Conservation (phyloP, 1,284 basidiomycete genomes). For the Schizopora paradoxa region DNA sequence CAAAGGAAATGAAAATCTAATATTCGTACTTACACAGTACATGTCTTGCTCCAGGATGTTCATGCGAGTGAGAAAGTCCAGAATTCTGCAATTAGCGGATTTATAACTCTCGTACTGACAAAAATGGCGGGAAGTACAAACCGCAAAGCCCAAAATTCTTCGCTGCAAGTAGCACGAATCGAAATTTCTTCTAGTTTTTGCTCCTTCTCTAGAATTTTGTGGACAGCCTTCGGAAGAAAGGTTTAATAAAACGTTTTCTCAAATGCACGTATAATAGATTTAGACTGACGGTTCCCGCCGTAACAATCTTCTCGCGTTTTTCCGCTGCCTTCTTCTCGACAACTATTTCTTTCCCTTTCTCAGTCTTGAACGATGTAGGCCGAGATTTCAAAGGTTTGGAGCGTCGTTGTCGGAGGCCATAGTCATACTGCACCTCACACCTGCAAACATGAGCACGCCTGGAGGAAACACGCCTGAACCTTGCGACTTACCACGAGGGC, state of each 20-base stretch:
- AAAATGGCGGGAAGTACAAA: slow-evolving; percentile 26
- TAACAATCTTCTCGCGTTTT: slow-evolving; percentile 53
- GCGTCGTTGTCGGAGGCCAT: slow-evolving; percentile 58
- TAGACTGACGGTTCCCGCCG: slow-evolving; percentile 53
- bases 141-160: slow-evolving; percentile 74
- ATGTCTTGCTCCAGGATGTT: slow-evolving; percentile 44
- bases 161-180: slow-evolving; percentile 44
- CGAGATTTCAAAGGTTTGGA: slow-evolving; percentile 47
- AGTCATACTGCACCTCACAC: slow-evolving; percentile 78
- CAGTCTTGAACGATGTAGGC: slow-evolving; percentile 55
- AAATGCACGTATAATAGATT: not conserved
- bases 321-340: slow-evolving; percentile 55
- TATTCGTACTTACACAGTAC: slow-evolving; percentile 34
- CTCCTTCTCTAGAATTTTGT: slow-evolving; percentile 76
- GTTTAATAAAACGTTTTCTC: slow-evolving; percentile 10
- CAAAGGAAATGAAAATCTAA: too few species aligned
- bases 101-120: not conserved
- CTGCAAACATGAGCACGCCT: slow-evolving; percentile 31
- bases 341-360: slow-evolving; percentile 60
- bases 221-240: slow-evolving; percentile 47
- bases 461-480: not conserved
- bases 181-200: slow-evolving; percentile 55
- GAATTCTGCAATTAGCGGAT: slow-evolving; percentile 34
- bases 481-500: slow-evolving; percentile 5
- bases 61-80: slow-evolving; percentile 59